Evolutionary conservation across 1,284 basidiomycete genomes (phyloP).

Genomic region (Cryptococcus amylolentus): DNA sequence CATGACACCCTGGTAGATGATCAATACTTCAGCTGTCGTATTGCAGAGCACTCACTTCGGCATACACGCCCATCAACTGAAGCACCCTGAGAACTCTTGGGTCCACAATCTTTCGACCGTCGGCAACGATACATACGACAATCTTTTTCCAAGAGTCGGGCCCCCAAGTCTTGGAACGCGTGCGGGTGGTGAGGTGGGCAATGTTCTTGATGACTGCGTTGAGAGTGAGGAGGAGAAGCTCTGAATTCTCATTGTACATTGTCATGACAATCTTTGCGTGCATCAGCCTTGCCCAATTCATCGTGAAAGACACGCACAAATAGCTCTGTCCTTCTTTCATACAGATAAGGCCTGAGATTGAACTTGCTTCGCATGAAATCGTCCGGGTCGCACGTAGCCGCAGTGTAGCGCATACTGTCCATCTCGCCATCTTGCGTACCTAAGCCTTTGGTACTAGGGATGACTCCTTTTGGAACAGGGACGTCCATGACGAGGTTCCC

Average conservation of each 20-base stretch:
- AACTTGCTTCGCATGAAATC: slow-evolving; percentile 60
- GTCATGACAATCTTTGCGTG: slow-evolving; percentile 72
- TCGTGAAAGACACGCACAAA: slow-evolving; percentile 52
- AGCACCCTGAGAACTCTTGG: slow-evolving; percentile 53
- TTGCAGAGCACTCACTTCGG: slow-evolving; percentile 73
- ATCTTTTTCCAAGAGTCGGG: slow-evolving; percentile 90
- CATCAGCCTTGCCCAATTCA: background rate
- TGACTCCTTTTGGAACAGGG: slow-evolving; percentile 69
- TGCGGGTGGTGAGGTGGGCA: slow-evolving; percentile 74
- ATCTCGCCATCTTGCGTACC: slow-evolving; percentile 67
- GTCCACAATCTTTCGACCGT: slow-evolving; percentile 86
- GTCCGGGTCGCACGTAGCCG: slow-evolving; percentile 55
- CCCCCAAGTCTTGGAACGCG: slow-evolving; percentile 87
- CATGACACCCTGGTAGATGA: slow-evolving; percentile 69
- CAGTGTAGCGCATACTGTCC: slow-evolving; percentile 67
- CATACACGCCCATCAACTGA: slow-evolving; percentile 84
- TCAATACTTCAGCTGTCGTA: slow-evolving; percentile 51
- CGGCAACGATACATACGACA: slow-evolving; percentile 87
- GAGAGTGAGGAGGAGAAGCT: slow-evolving; percentile 79
- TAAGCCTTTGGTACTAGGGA: slow-evolving; percentile 55
- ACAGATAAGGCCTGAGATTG: slow-evolving; percentile 77
- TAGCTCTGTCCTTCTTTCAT: slow-evolving; percentile 80
- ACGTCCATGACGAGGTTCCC: slow-evolving; percentile 81
- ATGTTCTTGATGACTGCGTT: slow-evolving; percentile 91
- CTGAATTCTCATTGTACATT: slow-evolving; percentile 92